Evolutionary conservation across 768 basidiomycete species (phyloP).

Genomic region (Inosperma sp.): DNA sequence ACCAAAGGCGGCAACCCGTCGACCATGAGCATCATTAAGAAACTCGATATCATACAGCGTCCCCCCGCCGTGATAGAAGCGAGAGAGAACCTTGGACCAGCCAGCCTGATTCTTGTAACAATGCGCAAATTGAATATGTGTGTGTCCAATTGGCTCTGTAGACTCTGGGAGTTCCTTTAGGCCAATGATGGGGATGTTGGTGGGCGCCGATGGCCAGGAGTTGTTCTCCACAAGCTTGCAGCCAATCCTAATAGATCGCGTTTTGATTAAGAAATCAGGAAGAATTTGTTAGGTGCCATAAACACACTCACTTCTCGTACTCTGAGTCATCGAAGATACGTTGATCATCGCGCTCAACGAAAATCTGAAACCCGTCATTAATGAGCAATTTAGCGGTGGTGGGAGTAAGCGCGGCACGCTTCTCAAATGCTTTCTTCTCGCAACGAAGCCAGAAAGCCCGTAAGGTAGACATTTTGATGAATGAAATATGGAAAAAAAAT

Average conservation of each 20-base stretch:
- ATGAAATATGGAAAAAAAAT: conserved; percentile 3
- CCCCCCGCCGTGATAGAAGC: conserved; percentile 81
- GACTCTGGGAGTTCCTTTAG: conserved; percentile 93
- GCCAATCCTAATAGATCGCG: conserved; percentile 85
- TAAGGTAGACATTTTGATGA: conserved; percentile 46
- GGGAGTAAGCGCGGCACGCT: conserved; percentile 89
- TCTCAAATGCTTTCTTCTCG: conserved; percentile 95
- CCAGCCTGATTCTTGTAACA: conserved; percentile 96
- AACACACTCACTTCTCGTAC: conserved; percentile 90
- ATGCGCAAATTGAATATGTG: conserved; percentile 97
- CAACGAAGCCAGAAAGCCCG: conserved; percentile 86
- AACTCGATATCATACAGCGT: conserved; percentile 96
- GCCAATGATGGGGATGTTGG: conserved; percentile 77
- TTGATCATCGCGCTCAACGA: conserved; percentile 89
- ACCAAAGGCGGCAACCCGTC: conserved; percentile 96
- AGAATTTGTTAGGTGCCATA: too few relatives aligned
- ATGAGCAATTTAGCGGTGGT: conserved; percentile 85
- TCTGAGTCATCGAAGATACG: conserved; percentile 92
- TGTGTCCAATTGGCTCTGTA: conserved; percentile 79
- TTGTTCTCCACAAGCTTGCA: conserved; percentile 85
- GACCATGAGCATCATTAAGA: conserved; percentile 73
- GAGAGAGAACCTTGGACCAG: conserved; percentile 80
- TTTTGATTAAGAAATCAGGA: too few relatives aligned
- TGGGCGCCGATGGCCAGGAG: conserved; percentile 81
- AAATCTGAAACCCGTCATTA: conserved; percentile 84